Conservation (phyloP, 495 filamentous ascomycete species). For the Sphaerosporella brunnea region DNA sequence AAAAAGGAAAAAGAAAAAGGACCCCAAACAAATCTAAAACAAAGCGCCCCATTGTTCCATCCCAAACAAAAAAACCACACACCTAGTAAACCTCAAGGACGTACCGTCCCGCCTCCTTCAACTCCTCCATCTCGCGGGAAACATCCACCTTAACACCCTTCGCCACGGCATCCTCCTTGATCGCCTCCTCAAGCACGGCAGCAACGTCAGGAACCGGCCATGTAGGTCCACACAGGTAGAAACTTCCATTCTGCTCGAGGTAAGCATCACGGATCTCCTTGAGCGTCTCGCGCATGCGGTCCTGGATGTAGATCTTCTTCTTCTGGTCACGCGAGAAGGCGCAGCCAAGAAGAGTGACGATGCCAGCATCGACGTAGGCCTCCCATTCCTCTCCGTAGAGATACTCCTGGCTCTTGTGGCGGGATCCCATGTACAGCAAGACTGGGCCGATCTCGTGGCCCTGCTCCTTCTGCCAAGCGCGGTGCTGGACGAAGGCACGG, state of each 20-base stretch:
- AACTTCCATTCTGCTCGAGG: slow-evolving; percentile 68
- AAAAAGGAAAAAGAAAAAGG: too few relatives aligned
- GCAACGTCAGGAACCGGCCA: slow-evolving; percentile 99
- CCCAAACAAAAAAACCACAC: not conserved
- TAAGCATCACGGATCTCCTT: slow-evolving; percentile 79
- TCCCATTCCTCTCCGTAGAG: slow-evolving; percentile 99
- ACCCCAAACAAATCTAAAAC: too few relatives aligned
- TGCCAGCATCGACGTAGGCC: slow-evolving; percentile 84
- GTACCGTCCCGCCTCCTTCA: slow-evolving; percentile 88
- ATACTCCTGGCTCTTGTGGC: slow-evolving; percentile 95
- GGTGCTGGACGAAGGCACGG: slow-evolving; percentile 95
- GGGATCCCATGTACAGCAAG: slow-evolving; percentile 88
- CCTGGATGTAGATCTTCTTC: slow-evolving; percentile 98
- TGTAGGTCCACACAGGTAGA: slow-evolving; percentile 94
- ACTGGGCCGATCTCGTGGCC: slow-evolving; percentile 88
- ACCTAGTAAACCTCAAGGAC: slow-evolving; percentile 52
- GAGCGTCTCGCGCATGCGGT: slow-evolving; percentile 81
- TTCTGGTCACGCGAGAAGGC: slow-evolving; percentile 95
- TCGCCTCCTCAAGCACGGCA: slow-evolving; percentile 79
- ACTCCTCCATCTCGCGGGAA: slow-evolving; percentile 82
- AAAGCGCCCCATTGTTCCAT: too few relatives aligned
- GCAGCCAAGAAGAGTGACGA: slow-evolving; percentile 82
- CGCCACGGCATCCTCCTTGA: slow-evolving; percentile 52
- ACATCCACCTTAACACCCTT: slow-evolving; percentile 64
- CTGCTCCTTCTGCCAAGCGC: slow-evolving; percentile 86